Evolutionary conservation across 257 asterid genomes (phyloP).

Genomic region (Solanum megistacrolobum): DNA sequence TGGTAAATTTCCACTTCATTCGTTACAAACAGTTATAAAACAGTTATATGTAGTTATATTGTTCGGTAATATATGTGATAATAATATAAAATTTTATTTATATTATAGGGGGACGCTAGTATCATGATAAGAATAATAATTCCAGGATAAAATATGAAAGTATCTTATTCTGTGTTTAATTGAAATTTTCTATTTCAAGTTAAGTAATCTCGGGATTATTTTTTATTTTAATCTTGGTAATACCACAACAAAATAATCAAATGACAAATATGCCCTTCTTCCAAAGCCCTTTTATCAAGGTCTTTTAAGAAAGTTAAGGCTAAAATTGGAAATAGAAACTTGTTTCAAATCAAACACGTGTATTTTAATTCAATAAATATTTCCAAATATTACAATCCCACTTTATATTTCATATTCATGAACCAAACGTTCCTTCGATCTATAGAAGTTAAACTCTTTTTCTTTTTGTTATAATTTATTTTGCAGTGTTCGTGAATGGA

Average conservation of each 20-base stretch:
- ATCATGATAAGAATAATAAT: neutral
- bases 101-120: neutral
- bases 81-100: neutral
- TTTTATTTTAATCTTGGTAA: neutral
- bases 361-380: neutral
- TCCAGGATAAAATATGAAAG: neutral
- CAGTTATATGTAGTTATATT: no score
- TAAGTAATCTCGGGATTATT: neutral
- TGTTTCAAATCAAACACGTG: neutral
- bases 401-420: neutral
- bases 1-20: neutral
- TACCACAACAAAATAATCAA: neutral
- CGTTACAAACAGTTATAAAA: neutral
- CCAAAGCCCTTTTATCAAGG: neutral
- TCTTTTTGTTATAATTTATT: neutral
- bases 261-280: neutral
- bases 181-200: neutral
- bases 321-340: neutral
- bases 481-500: slow-evolving; percentile 5
- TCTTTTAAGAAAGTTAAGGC: neutral
- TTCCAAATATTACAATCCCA: neutral
- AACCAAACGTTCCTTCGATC: neutral
- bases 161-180: neutral
- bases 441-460: neutral
- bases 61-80: neutral